phyloP scores from a whole-genome alignment of 2,329 filamentous ascomycete species.

The Diaporthe humulicola region DNA sequence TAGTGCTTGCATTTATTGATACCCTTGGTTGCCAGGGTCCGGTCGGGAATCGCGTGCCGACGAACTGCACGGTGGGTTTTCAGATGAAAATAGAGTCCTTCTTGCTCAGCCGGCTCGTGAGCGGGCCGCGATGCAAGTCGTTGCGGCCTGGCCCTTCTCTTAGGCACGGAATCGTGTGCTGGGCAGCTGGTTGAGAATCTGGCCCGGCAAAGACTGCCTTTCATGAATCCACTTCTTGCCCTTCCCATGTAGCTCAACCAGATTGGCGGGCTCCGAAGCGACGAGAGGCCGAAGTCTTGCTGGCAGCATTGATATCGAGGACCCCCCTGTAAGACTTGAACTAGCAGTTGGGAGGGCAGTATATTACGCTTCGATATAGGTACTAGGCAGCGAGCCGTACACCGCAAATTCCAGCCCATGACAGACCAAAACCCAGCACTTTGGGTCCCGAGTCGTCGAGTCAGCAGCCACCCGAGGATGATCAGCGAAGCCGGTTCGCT shows the following conservation, averaged over 20 bases:
- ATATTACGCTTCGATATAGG: slow-evolving; percentile 34
- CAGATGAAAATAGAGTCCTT: slow-evolving; percentile 23
- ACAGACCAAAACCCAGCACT: slow-evolving; percentile 38
- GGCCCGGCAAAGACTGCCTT: not conserved
- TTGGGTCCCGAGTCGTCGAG: slow-evolving; percentile 37
- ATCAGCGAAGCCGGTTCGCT: slow-evolving; percentile 36
- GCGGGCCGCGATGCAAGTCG: not conserved
- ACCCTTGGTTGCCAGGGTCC: slow-evolving; percentile 1
- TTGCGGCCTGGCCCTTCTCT: slow-evolving; percentile 3
- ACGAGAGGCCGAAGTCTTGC: not conserved
- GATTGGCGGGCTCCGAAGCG: slow-evolving; percentile 10
- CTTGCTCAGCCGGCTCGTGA: slow-evolving; percentile 4
- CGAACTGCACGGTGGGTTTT: slow-evolving; percentile 18
- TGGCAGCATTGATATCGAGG: slow-evolving; percentile 5
- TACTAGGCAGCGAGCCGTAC: slow-evolving; percentile 13
- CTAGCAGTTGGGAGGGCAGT: slow-evolving; percentile 7
- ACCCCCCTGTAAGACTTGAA: not conserved
- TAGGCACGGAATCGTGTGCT: not conserved
- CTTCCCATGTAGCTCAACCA: slow-evolving; percentile 3
- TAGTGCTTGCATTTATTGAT: slow-evolving; percentile 16
- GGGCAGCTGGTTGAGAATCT: not conserved
- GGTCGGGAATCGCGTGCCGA: not conserved
- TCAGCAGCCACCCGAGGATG: slow-evolving; percentile 40
- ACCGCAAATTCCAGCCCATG: slow-evolving; percentile 33
- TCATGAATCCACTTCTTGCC: slow-evolving; percentile 7